Evolutionary conservation across 495 filamentous ascomycete genomes (phyloP), one percentile per base, ranked within the genome.

Genomic region (Oidiodendron maius): DNA sequence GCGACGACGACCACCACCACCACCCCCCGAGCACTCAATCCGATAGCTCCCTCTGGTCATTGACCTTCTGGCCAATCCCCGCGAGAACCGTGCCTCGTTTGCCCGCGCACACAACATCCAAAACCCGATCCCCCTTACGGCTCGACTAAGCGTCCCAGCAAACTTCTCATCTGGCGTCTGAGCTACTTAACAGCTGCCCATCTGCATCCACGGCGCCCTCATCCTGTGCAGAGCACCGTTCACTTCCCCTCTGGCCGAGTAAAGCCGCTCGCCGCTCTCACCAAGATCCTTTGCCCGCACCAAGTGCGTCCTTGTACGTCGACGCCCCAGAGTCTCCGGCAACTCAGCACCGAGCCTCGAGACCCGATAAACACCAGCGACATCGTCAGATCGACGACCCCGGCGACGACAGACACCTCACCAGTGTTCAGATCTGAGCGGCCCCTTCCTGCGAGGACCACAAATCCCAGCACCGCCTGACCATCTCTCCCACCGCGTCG

Each of bases 1-100:
- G 30, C 36, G 32, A 46, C 52, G 37, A 47, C 34, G 18, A 50
- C 43, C 12, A 48, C 48, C 40, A 56, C 48, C 41, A 46, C 40
- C 30, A 53, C 34, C 16, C 39, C 52, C 26, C 12, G 26, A 22
- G 44, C 41, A 24, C 39, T 32, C 20, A 15, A 22, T n/a, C n/a
- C n/a, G n/a, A n/a, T n/a, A n/a, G n/a, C n/a, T n/a, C n/a, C n/a
- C n/a, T n/a, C 40, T 22, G 23, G 12, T 28, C 23, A 44, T 44
- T 44, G 21, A 9, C 22, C 3, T 17, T 30, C 23, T 28, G 13
- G 41, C 12, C 41, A 44, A 28, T 44, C 23, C n/a, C n/a, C n/a
- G n/a, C n/a, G n/a, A n/a, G n/a, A n/a, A n/a, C n/a, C n/a, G n/a
- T n/a, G 37, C 37, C 36, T 17, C 37, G 37, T 40, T 18, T 21